Conservation (phyloP, 805 yeast species). For the Grigorovia humatica region DNA sequence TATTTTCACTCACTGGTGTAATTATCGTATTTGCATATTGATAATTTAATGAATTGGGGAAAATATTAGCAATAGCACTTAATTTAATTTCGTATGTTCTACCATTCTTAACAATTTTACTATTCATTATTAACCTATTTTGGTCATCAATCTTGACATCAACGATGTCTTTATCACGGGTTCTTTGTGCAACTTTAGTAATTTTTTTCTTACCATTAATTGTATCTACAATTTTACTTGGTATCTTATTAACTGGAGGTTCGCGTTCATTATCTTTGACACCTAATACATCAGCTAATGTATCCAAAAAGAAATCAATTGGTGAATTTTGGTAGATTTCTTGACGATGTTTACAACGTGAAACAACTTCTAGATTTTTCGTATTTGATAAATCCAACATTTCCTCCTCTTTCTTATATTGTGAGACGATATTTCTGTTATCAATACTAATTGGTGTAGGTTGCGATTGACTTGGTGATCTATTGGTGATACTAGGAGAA, state of each 20-base stretch:
- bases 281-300: constrained; percentile 27
- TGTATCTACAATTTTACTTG: constrained; percentile 19
- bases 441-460: constrained; percentile 1
- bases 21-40: constrained; percentile 7
- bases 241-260: constrained; percentile 11
- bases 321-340: constrained; percentile 24
- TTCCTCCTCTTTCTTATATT: constrained; percentile 23
- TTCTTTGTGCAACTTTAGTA: constrained; percentile 24
- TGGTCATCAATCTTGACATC: constrained; percentile 13
- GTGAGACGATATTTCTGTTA: constrained; percentile 8
- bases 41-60: constrained; percentile 9
- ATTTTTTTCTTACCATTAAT: constrained; percentile 27
- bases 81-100: constrained; percentile 10
- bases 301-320: constrained; percentile 24
- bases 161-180: constrained; percentile 25
- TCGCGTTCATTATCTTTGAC: constrained; percentile 22
- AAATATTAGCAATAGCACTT: constrained; percentile 17
- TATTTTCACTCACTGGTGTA: background rate
- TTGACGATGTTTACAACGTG: constrained; percentile 28
- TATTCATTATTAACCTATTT: constrained; percentile 22
- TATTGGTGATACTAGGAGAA: constrained; percentile 8
- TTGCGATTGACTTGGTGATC: constrained; percentile 13
- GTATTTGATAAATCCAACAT: constrained; percentile 19
- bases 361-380: constrained; percentile 25
- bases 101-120: constrained; percentile 10